Evolutionary conservation across 2,329 filamentous ascomycete genomes (phyloP).

Genomic region (Pseudopithomyces chartarum): DNA sequence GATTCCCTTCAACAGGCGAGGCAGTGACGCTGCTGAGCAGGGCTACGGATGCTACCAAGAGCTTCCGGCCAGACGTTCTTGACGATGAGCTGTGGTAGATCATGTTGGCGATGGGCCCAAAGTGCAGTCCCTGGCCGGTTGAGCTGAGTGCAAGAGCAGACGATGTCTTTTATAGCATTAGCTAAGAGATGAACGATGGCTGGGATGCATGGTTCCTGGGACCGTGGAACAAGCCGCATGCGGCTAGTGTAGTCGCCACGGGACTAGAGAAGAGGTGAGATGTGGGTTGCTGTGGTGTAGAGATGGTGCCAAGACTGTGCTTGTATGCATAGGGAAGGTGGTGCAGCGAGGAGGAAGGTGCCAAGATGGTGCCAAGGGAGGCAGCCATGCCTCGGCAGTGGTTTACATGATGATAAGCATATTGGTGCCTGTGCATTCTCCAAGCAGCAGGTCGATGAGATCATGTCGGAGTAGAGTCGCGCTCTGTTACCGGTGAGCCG

Average conservation of each 20-base stretch:
- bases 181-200: not conserved
- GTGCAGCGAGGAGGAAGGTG: not conserved
- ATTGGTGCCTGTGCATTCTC: not conserved
- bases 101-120: not conserved
- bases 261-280: not conserved
- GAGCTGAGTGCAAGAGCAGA: not conserved
- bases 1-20: not conserved
- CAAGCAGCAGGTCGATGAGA: slow-evolving; percentile 1
- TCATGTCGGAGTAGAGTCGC: not conserved
- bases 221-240: not conserved
- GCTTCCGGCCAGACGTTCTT: not conserved
- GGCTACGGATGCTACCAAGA: slow-evolving; percentile 1
- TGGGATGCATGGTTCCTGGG: not conserved
- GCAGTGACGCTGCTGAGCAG: slow-evolving; percentile 3
- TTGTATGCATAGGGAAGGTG: not conserved
- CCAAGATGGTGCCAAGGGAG: slow-evolving; percentile 1
- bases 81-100: slow-evolving; percentile 1
- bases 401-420: slow-evolving; percentile 7
- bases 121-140: slow-evolving; percentile 3
- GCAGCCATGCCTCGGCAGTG: slow-evolving; percentile 2
- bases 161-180: slow-evolving; percentile 1
- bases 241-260: not conserved
- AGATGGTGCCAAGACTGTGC: slow-evolving; percentile 1
- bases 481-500: not conserved
- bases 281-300: not conserved